These are phyloP conservation scores for Neoascochyta sp. DNA, from an alignment of 2,329 filamentous ascomycete species.

Conservation along the genomic window DNA sequence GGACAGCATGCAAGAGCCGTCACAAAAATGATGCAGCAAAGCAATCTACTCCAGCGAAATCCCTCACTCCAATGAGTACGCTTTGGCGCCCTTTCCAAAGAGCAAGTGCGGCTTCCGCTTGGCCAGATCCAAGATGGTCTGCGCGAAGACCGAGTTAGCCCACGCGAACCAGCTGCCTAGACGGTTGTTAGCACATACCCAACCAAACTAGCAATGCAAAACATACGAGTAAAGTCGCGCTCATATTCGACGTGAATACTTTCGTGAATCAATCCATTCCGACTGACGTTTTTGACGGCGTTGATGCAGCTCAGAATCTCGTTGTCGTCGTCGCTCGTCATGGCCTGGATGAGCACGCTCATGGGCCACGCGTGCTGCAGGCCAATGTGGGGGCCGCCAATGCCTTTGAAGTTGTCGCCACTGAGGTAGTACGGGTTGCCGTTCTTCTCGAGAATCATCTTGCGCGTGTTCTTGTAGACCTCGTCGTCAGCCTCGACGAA, in stretches of 20 bases:
- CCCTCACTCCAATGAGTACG: constrained; percentile 24
- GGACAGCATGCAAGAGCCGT: too few species aligned
- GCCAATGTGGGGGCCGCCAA: constrained; percentile 81
- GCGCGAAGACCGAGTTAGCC: constrained; percentile 95
- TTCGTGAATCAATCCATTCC: constrained; percentile 82
- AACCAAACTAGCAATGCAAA: background rate
- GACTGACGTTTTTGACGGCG: constrained; percentile 70
- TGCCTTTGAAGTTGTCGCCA: constrained; percentile 75
- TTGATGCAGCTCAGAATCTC: constrained; percentile 75
- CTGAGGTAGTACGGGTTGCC: constrained; percentile 87
- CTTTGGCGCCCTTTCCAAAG: constrained; percentile 61
- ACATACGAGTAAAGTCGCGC: constrained; percentile 68
- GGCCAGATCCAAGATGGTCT: constrained; percentile 85
- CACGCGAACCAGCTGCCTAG: constrained; percentile 87
- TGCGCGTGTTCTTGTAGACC: constrained; percentile 84
- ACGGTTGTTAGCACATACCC: constrained; percentile 2
- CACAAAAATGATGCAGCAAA: too few species aligned
- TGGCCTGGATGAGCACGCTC: constrained; percentile 85
- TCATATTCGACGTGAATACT: constrained; percentile 77
- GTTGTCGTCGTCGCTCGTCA: constrained; percentile 76
- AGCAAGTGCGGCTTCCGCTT: constrained; percentile 83
- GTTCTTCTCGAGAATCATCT: constrained; percentile 68
- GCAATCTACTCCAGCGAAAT: too few species aligned
- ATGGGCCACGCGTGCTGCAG: constrained; percentile 95
- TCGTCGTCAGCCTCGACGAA: constrained; percentile 63